Conservation (phyloP, 176 grass and related monocot genomes). For the Triticum timopheevii region DNA sequence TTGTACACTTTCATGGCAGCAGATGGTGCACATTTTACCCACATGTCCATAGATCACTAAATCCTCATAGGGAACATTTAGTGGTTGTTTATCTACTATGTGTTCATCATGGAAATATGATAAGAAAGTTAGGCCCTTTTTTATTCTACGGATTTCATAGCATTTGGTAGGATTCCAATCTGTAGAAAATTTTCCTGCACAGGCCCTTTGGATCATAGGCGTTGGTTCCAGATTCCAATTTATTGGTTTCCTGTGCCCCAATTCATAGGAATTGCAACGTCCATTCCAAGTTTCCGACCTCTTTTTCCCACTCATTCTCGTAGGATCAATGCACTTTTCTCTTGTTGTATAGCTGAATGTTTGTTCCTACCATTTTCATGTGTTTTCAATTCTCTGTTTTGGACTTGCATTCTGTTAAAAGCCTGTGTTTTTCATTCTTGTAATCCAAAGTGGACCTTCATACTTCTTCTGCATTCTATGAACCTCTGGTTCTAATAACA, state of each 20-base stretch:
- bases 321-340: neutral
- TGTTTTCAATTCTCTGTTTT: neutral
- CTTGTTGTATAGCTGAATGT: neutral
- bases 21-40: neutral
- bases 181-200: neutral
- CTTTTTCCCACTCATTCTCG: neutral
- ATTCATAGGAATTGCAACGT: too few species aligned
- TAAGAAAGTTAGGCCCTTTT: neutral
- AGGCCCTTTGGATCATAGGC: neutral
- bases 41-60: neutral
- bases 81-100: neutral
- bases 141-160: neutral
- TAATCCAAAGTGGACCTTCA: neutral
- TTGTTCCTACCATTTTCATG: neutral
- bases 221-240: neutral
- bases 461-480: slow-evolving; percentile 12
- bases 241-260: neutral
- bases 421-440: neutral
- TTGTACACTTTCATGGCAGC: neutral
- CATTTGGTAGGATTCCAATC: neutral
- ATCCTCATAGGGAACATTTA: neutral
- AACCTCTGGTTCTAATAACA: slow-evolving; percentile 14
- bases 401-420: neutral
- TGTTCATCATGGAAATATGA: neutral
- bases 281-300: neutral